phyloP scores from a whole-genome alignment of 179 eudicot genomes.

The Silene noctiflora region DNA sequence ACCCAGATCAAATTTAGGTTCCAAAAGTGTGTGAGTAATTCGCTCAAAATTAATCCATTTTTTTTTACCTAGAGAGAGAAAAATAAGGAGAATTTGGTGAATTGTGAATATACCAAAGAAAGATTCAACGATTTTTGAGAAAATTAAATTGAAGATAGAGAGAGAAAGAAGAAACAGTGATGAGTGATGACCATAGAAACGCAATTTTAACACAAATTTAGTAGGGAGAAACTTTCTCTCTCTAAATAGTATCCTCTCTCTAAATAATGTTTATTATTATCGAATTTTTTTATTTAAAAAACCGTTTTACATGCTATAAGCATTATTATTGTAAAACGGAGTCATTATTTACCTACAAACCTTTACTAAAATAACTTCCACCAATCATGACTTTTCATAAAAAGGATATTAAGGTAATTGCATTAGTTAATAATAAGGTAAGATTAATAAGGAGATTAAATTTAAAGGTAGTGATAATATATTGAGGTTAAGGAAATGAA shows the following conservation, averaged over 20 bases:
- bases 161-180: constrained; percentile 2
- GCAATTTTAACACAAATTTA: constrained; percentile 4
- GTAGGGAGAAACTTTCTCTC: constrained; percentile 14
- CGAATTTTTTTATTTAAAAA: too few species aligned
- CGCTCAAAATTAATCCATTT: not conserved
- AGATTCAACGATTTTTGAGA: constrained; percentile 11
- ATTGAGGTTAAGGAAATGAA: not conserved
- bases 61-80: constrained; percentile 12
- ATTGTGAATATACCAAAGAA: not conserved
- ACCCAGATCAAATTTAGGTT: constrained; percentile 21
- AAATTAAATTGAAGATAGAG: not conserved
- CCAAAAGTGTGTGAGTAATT: constrained; percentile 4
- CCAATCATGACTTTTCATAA: too few species aligned
- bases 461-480: not conserved
- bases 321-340: too few species aligned
- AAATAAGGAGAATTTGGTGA: constrained; percentile 2
- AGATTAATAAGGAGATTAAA: not conserved
- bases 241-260: constrained; percentile 8
- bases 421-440: not conserved
- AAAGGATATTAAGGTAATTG: too few species aligned
- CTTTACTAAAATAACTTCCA: too few species aligned
- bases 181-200: constrained; percentile 17
- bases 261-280: not conserved
- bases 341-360: too few species aligned
- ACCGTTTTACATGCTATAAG: too few species aligned